Conservation (phyloP, 768 basidiomycete genomes). For the Naganishia kalamii region DNA sequence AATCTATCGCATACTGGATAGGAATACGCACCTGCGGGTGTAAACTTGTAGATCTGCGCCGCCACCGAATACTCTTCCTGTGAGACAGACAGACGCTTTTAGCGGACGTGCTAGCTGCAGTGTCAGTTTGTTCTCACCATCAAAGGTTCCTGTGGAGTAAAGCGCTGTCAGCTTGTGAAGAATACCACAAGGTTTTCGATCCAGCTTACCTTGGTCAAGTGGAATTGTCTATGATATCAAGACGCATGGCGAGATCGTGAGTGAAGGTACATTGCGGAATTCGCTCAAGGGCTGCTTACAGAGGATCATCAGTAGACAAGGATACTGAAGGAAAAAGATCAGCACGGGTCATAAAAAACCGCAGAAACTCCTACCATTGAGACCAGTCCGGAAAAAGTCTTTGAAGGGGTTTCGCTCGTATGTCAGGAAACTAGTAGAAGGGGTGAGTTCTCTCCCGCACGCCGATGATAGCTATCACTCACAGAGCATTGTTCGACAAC, state of each 20-base stretch:
- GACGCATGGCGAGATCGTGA: slow-evolving; percentile 48
- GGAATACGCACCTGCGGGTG: slow-evolving; percentile 51
- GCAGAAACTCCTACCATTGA: slow-evolving; percentile 56
- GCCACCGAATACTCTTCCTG: slow-evolving; percentile 93
- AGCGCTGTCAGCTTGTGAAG: not conserved
- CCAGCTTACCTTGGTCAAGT: slow-evolving; percentile 80
- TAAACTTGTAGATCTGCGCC: slow-evolving; percentile 96
- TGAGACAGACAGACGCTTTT: not conserved
- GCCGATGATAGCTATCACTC: not conserved
- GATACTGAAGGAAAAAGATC: slow-evolving; percentile 52
- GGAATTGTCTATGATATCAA: slow-evolving; percentile 60
- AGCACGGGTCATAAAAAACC: not conserved
- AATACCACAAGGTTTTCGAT: slow-evolving; percentile 10
- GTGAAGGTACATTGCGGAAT: not conserved
- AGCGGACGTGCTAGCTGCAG: not conserved
- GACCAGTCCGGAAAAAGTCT: slow-evolving; percentile 90
- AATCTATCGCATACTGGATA: not conserved
- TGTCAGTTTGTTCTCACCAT: slow-evolving; percentile 42
- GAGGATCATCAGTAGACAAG: slow-evolving; percentile 77
- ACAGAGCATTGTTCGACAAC: slow-evolving; percentile 92
- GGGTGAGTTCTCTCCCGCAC: not conserved
- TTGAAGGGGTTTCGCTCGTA: slow-evolving; percentile 96
- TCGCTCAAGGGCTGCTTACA: not conserved
- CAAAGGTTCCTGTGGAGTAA: slow-evolving; percentile 65
- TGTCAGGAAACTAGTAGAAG: slow-evolving; percentile 46